phyloP scores from a whole-genome alignment of 129 eudicot genomes.

The Kitagawia praeruptora region DNA sequence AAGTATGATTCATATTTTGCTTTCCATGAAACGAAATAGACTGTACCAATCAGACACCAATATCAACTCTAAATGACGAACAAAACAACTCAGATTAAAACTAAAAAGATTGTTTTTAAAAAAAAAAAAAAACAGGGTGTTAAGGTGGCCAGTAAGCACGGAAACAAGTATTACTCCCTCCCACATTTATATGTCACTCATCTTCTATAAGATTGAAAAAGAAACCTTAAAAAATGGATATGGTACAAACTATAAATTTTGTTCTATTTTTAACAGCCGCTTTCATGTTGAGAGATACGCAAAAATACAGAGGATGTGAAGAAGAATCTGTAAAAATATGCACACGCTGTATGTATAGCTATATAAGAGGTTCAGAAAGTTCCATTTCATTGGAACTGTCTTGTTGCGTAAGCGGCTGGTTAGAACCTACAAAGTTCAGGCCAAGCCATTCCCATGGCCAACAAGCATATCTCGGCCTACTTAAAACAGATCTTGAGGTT shows the following conservation, averaged over 20 bases:
- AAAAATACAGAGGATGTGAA: constrained; percentile 4
- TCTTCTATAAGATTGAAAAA: background rate
- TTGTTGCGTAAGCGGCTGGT: constrained; percentile 27
- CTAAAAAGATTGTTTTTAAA: background rate
- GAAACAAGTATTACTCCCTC: background rate
- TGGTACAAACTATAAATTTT: constrained; percentile 10
- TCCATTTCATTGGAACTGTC: constrained; percentile 81
- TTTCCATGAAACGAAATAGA: background rate
- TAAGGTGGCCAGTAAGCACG: background rate
- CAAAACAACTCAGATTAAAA: background rate
- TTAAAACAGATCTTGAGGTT: constrained; percentile 28
- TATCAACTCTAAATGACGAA: background rate
- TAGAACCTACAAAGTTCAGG: constrained; percentile 55
- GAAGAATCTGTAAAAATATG: constrained; percentile 9
- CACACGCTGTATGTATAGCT: constrained; percentile 15
- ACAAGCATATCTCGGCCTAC: constrained; percentile 62
- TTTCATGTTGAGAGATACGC: constrained; percentile 15
- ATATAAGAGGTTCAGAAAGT: constrained; percentile 88
- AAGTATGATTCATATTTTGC: background rate
- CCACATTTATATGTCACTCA: background rate
- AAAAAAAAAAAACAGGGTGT: background rate
- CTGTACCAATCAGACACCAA: background rate
- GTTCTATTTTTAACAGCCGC: background rate
- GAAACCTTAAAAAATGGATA: constrained; percentile 8
- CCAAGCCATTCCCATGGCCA: constrained; percentile 99